phyloP scores from a whole-genome alignment of 2,329 filamentous ascomycete species.

The Fusarium palustre region DNA sequence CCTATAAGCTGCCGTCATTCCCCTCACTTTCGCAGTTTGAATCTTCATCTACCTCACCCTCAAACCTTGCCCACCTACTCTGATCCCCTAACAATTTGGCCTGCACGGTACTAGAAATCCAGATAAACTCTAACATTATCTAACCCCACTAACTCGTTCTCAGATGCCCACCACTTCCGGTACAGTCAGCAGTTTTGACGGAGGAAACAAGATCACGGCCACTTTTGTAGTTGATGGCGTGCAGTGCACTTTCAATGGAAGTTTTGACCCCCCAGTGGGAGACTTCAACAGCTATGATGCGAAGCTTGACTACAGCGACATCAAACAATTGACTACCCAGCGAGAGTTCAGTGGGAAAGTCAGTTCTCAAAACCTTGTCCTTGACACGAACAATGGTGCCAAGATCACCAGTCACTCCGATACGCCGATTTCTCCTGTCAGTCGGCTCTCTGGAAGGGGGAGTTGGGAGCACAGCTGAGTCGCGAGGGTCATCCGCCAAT shows the following conservation, averaged over 20 bases:
- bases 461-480: conserved; percentile 1
- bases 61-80: background rate
- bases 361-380: background rate
- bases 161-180: conserved; percentile 1
- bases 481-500: background rate
- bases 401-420: background rate
- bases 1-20: background rate
- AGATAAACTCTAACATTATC: background rate
- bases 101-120: background rate
- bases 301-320: background rate
- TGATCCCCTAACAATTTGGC: accelerated
- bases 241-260: background rate
- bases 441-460: background rate
- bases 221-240: background rate
- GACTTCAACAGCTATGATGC: background rate
- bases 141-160: background rate
- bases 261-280: background rate
- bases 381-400: background rate
- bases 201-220: background rate
- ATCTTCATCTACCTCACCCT: no score
- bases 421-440: background rate
- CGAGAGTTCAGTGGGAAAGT: background rate
- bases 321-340: background rate
- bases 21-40: background rate
- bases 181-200: background rate